Conservation (phyloP, 1,139 yeast genomes). For the Lodderomyces pseudojiufengensis region DNA sequence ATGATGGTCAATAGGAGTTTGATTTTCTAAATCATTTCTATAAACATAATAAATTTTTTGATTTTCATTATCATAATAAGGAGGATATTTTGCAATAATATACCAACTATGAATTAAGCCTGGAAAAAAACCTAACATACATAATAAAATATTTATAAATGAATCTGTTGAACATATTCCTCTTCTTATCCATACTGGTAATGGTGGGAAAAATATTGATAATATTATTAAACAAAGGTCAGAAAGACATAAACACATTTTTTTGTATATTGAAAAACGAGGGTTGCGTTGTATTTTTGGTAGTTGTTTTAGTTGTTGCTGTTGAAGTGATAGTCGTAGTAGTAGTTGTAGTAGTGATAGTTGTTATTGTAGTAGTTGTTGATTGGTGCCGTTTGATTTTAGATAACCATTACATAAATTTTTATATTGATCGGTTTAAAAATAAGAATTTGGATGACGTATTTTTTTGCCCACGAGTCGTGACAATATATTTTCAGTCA, state of each 20-base stretch:
- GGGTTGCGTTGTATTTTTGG: too few species aligned
- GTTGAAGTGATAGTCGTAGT: too few species aligned
- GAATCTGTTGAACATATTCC: conserved; percentile 64
- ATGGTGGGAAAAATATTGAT: conserved; percentile 65
- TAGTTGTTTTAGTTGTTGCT: too few species aligned
- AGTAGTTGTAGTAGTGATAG: too few species aligned
- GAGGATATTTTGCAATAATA: conserved; percentile 50
- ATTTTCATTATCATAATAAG: conserved; percentile 17
- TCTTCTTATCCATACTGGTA: conserved; percentile 67
- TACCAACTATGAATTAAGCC: conserved; percentile 69
- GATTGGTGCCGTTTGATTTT: too few species aligned
- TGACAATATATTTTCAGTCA: too few species aligned
- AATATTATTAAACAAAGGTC: conserved; percentile 57
- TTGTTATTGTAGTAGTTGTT: too few species aligned
- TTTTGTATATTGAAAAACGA: neutral
- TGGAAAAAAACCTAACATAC: conserved; percentile 62
- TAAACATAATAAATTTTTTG: conserved; percentile 31
- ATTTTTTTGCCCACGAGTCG: too few species aligned
- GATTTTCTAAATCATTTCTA: conserved; percentile 32
- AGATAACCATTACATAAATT: too few species aligned
- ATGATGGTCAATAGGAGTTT: conserved; percentile 17
- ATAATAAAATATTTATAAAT: conserved; percentile 54
- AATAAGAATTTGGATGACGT: too few species aligned
- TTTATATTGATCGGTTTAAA: too few species aligned
- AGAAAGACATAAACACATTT: conserved; percentile 26